Conservation (phyloP, 495 filamentous ascomycete species). For the Aspergillus steynii region DNA sequence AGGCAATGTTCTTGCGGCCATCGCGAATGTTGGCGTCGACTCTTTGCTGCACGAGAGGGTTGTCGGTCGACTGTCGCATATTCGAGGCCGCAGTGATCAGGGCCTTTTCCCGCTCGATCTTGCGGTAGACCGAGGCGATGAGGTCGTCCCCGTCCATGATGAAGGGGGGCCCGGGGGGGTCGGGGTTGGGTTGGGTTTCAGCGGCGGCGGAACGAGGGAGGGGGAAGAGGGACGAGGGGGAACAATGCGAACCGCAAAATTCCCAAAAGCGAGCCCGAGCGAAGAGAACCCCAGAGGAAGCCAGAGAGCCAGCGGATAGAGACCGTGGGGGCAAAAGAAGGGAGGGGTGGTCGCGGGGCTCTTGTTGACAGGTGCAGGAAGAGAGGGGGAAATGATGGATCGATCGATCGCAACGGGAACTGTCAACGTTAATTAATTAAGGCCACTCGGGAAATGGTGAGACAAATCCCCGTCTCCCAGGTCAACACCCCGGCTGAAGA, state of each 20-base stretch:
- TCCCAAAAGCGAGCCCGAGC: not conserved
- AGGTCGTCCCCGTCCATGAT: constrained; percentile 68
- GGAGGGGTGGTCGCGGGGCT: constrained; percentile 36
- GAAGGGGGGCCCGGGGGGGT: constrained; percentile 18
- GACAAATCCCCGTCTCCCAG: constrained; percentile 6
- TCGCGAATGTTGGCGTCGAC: constrained; percentile 92
- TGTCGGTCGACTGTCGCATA: constrained; percentile 94
- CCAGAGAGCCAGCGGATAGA: not conserved
- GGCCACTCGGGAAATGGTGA: constrained; percentile 38
- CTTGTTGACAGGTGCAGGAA: constrained; percentile 40
- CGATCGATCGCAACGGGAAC: constrained; percentile 12
- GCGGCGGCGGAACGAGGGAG: constrained; percentile 4
- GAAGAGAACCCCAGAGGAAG: not conserved
- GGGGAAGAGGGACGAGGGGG: constrained; percentile 9
- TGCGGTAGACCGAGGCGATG: constrained; percentile 84
- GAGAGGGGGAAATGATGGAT: constrained; percentile 21
- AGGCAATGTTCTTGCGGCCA: constrained; percentile 86
- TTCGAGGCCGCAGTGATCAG: constrained; percentile 91
- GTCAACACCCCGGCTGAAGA: not conserved
- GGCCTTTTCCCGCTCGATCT: constrained; percentile 97
- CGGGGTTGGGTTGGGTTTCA: constrained; percentile 6
- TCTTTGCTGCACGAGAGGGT: constrained; percentile 81
- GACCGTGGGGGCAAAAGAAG: not conserved
- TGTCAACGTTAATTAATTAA: constrained; percentile 18
- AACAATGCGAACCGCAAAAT: not conserved